phyloP scores from a whole-genome alignment of 2,329 filamentous ascomycete species.

The Colletotrichum sp. region DNA sequence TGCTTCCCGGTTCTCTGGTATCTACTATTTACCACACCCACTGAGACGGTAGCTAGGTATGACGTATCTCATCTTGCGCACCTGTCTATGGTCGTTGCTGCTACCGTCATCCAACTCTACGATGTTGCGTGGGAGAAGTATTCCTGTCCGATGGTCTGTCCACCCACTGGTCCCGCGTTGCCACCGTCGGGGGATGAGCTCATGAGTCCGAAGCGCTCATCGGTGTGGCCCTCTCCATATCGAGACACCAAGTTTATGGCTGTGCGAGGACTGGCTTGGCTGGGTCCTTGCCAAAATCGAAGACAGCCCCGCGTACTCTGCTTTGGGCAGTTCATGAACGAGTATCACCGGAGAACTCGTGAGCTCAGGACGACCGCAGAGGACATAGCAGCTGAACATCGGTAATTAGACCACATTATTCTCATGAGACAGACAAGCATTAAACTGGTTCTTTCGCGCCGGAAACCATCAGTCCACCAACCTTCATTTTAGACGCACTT shows the following conservation, averaged over 20 bases:
- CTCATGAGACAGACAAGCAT: background rate
- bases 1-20: background rate
- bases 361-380: background rate
- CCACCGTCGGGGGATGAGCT: background rate
- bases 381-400: fast-evolving
- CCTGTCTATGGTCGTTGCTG: background rate
- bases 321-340: background rate
- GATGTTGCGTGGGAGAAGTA: background rate
- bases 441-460: background rate
- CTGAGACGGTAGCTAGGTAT: background rate
- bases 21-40: background rate
- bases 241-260: background rate
- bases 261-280: background rate
- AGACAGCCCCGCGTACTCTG: background rate
- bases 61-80: background rate
- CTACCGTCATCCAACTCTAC: background rate
- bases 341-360: background rate
- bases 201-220: background rate
- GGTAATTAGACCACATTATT: background rate
- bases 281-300: background rate
- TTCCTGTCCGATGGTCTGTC: background rate
- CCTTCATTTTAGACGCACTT: background rate
- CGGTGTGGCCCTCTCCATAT: background rate
- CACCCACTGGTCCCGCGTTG: background rate
- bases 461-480: background rate